Conservation (phyloP, 371 early-diverging fungal genomes). For the Fennellomyces sp. region DNA sequence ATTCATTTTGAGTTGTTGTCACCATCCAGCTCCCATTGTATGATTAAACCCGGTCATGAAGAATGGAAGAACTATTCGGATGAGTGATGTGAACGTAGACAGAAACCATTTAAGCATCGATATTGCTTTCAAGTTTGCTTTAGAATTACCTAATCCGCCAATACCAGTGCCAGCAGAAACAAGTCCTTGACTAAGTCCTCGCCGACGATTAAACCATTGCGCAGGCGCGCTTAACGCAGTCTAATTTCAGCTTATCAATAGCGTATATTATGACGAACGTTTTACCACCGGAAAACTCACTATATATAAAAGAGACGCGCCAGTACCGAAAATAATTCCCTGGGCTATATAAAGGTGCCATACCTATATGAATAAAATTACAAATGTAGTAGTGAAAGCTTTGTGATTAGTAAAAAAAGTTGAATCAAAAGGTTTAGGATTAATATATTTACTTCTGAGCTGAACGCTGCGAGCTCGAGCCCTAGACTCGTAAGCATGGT, state of each 20-base stretch:
- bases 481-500: conserved; percentile 24
- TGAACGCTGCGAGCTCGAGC: conserved; percentile 41
- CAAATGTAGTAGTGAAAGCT: neutral
- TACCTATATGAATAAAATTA: conserved; percentile 15
- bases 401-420: neutral
- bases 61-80: conserved; percentile 69
- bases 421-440: no score
- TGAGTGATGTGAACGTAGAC: no score
- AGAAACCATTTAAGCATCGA: no score
- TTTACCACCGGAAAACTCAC: neutral
- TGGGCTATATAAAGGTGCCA: conserved; percentile 78
- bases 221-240: conserved; percentile 48
- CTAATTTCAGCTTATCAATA: conserved; percentile 11
- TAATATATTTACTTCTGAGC: conserved; percentile 22
- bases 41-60: conserved; percentile 61
- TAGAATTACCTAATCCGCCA: no score
- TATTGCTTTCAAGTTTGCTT: no score
- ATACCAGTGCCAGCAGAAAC: conserved; percentile 80
- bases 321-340: conserved; percentile 70
- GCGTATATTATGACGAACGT: neutral
- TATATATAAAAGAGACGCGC: conserved; percentile 55
- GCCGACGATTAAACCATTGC: conserved; percentile 71
- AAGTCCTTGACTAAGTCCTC: conserved; percentile 78
- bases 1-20: neutral
- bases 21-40: conserved; percentile 58